phyloP scores from a whole-genome alignment of 148 eudicot genomes.

The Dysphania ambrosioides region DNA sequence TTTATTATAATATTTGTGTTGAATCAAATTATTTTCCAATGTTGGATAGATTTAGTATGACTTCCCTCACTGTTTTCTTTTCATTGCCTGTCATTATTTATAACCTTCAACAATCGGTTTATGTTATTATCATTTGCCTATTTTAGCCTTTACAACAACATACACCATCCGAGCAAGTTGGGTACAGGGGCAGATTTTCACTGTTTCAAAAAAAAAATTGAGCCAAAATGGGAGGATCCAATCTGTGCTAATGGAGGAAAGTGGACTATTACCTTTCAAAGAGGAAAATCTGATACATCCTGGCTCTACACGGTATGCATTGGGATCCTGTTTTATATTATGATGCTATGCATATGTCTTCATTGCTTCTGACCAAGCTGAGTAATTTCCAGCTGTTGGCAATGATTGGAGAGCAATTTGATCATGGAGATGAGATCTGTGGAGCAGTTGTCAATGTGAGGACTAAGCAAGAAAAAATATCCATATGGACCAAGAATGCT shows the following conservation, averaged over 20 bases:
- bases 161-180: slow-evolving; percentile 78
- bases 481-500: slow-evolving; percentile 94
- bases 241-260: slow-evolving; percentile 94
- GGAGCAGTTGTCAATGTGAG: slow-evolving; percentile 91
- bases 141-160: slow-evolving; percentile 79
- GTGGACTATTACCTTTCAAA: slow-evolving; percentile 55
- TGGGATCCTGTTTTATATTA: neutral
- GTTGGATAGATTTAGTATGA: neutral
- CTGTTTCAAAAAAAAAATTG: slow-evolving; percentile 82
- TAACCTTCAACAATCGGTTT: slow-evolving; percentile 1
- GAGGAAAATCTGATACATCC: slow-evolving; percentile 59
- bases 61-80: neutral
- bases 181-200: slow-evolving; percentile 61
- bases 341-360: neutral
- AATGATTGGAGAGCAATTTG: slow-evolving; percentile 96
- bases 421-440: slow-evolving; percentile 93
- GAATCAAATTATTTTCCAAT: too few relatives aligned
- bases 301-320: slow-evolving; percentile 80
- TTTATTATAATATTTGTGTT: neutral
- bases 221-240: slow-evolving; percentile 99
- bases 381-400: slow-evolving; percentile 61
- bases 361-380: slow-evolving; percentile 14
- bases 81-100: neutral
- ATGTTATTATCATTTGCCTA: neutral
- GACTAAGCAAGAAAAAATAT: slow-evolving; percentile 62